phyloP scores from a whole-genome alignment of 768 basidiomycete species.

The Xanthoconium purpureum region DNA sequence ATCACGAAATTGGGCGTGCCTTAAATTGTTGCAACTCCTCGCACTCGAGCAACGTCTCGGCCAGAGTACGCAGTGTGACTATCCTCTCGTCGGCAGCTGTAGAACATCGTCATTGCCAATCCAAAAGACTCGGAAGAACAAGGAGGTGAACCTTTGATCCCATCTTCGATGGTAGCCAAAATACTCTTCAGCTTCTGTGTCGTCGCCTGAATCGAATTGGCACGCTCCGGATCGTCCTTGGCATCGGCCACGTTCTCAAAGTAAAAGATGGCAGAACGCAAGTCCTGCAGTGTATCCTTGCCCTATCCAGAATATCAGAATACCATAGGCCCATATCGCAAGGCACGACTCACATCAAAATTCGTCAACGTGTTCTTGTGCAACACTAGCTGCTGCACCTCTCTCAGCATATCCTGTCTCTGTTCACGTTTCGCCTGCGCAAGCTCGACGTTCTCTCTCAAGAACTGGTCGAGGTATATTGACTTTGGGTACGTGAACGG shows the following conservation, averaged over 20 bases:
- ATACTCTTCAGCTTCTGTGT: constrained; percentile 51
- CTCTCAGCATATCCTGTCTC: constrained; percentile 41
- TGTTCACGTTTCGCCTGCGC: constrained; percentile 35
- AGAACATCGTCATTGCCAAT: not conserved
- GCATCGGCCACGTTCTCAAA: constrained; percentile 63
- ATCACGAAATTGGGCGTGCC: constrained; percentile 35
- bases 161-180: constrained; percentile 48
- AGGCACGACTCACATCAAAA: constrained; percentile 48
- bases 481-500: constrained; percentile 59
- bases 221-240: constrained; percentile 46
- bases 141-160: constrained; percentile 46
- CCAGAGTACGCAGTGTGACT: constrained; percentile 41
- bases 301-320: constrained; percentile 38
- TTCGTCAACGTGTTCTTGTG: constrained; percentile 48
- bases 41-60: constrained; percentile 51
- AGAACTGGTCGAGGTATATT: constrained; percentile 71
- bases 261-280: constrained; percentile 64
- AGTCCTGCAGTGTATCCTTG: constrained; percentile 58
- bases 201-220: constrained; percentile 41
- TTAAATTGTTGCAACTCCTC: constrained; percentile 62
- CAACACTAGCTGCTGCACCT: constrained; percentile 45
- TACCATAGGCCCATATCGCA: not conserved
- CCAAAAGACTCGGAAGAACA: not conserved
- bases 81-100: constrained; percentile 55
- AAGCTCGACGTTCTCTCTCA: constrained; percentile 52